These are phyloP conservation scores for Eucalyptus camaldulensis DNA, from an alignment of 345 rosid genomes.

Conservation along the genomic window DNA sequence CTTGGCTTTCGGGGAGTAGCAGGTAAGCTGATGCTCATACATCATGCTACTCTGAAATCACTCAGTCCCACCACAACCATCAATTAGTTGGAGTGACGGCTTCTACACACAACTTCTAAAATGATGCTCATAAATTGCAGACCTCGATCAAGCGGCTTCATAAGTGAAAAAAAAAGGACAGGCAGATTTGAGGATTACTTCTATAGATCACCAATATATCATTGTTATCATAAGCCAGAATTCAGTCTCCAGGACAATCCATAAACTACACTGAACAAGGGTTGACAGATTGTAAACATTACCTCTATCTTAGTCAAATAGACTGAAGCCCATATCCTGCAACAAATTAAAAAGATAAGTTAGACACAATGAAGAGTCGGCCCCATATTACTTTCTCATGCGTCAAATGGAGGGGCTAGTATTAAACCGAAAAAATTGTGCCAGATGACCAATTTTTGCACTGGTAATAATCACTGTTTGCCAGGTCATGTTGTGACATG, in stretches of 20 bases:
- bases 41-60: background rate
- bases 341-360: background rate
- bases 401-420: background rate
- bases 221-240: background rate
- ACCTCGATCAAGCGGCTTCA: background rate
- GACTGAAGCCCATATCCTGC: constrained; percentile 63
- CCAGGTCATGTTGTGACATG: background rate
- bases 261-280: background rate
- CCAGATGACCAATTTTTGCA: background rate
- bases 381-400: background rate
- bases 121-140: background rate
- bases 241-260: background rate
- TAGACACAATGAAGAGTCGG: background rate
- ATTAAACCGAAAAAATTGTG: background rate
- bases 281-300: background rate
- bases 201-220: background rate
- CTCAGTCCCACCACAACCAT: background rate
- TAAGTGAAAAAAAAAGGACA: background rate
- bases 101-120: background rate
- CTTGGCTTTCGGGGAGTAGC: background rate
- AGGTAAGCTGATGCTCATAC: background rate
- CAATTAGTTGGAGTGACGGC: background rate
- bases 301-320: constrained; percentile 27
- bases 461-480: background rate
- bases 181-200: background rate